Percentiles rank a stretch among this genome's conserved stretches.
Evolutionary conservation across 306 rosid genomes (phyloP).

Genomic region (Glycine soja): DNA sequence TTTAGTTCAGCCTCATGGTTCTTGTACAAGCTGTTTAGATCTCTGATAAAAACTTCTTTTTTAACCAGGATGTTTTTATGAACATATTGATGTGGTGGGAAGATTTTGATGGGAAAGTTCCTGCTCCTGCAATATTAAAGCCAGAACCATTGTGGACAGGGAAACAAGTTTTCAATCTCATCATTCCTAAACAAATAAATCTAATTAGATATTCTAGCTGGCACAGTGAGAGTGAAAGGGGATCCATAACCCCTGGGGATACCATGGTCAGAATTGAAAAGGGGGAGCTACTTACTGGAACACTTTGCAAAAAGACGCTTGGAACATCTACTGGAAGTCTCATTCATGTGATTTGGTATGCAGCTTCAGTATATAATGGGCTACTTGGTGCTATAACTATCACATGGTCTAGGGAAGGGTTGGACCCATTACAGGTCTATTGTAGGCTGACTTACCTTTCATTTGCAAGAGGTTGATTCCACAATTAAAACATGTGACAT

Average conservation of each 20-base stretch:
- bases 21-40: conserved; percentile 25
- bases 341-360: conserved; percentile 94
- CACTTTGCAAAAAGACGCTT: conserved; percentile 95
- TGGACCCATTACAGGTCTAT: not conserved
- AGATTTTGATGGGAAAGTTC: conserved; percentile 97
- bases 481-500: not conserved
- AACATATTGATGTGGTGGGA: conserved; percentile 99
- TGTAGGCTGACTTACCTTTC: not conserved
- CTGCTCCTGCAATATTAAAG: conserved; percentile 92
- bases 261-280: conserved; percentile 93
- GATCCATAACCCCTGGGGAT: conserved; percentile 91
- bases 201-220: conserved; percentile 88
- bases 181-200: conserved; percentile 93
- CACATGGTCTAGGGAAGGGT: conserved; percentile 24
- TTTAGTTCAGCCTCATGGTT: conserved; percentile 22
- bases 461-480: not conserved
- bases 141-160: conserved; percentile 99
- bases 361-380: not conserved
- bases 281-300: conserved; percentile 92
- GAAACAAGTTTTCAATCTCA: conserved; percentile 96
- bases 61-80: conserved; percentile 94
- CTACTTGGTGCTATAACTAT: not conserved
- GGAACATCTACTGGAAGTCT: conserved; percentile 98
- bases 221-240: conserved; percentile 85
- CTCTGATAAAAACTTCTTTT: conserved; percentile 41